Base-by-base conservation (phyloP, 2,329 filamentous ascomycete genomes). In the Ceratocystis alfenasii region DNA sequence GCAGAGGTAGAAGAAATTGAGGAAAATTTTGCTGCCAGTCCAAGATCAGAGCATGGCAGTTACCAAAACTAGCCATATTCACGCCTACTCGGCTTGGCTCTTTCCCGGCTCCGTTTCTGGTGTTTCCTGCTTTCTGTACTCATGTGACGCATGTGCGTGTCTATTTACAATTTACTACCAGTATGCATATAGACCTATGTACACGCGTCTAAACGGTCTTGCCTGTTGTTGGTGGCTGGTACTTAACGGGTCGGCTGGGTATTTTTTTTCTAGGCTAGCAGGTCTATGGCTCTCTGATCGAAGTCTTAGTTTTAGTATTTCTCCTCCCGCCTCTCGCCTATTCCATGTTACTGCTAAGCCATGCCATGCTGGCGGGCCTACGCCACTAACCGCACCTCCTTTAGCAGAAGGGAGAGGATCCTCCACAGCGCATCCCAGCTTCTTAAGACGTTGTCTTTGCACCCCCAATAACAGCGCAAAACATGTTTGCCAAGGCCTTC, bases 151-250 rank as follows among this genome's bases (percentile, higher is more conserved):
- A 25, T 53, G 48, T 53, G 48, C 25, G 15, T 48, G 15, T 46
- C 33, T 36, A 36, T 10, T 36, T 25, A 25, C 22, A 5, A 50
- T 36, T 36, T 25, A 25, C 22, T 17, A 50, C 15, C 17, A 20
- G 46, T 57, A 57, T 30, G 25, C 22, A 33, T 17, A 6, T 57
- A 57, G 7, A 6, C 17, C 15, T 33, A 33, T 33, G 53, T 33
- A 30, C 17, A 57, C 53, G 53, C 53, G 15, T 57, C n/a, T 57
- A 57, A 57, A 30, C 53, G 15, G 53, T 57, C 53, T 57, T 57
- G 12, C 53, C 53, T 30, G 25, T 8, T 57, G 25, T 20, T 57
- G 53, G 53, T 57, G 53, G 53, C 53, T 57, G 53, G 53, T 33
- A 15, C 28, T 57, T 36, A 57, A 57, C 53, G 53, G 53, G 53